Evolutionary conservation across 805 yeast genomes (phyloP), one percentile per base, ranked within the genome.

Genomic region (Nakazawaea wickerhamii): DNA sequence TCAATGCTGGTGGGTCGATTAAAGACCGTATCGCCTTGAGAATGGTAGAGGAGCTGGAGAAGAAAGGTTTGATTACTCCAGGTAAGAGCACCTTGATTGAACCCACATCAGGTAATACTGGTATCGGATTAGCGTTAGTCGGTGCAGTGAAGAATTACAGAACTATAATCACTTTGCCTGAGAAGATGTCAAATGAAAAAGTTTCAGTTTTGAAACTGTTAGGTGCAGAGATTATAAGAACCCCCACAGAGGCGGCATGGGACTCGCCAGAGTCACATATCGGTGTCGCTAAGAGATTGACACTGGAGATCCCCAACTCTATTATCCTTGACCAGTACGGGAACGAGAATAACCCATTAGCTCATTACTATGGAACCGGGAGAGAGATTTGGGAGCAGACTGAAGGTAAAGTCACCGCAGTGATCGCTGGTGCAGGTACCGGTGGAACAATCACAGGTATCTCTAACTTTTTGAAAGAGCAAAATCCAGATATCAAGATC

Each of bases 221-320:
- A 46, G 95, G 95, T 46, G 95, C 95, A 25, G 95, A 86, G 61
- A 86, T 86, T 58, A 81, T 86, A 51, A 77, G 95, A 70, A 86
- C 95, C 10, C 95, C 95, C 40, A 86, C 90, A 22, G 95, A 83
- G 58, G 95, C 95, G 34, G 95, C 95, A 2, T 86, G 89, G 87
- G 95, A 86, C 55, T 76, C 95, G 37, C 95, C 95, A 34, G 95
- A 87, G 61, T 81, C 90, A 25, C 95, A 86, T 57, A 85, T 86
- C 58, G 95, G 95, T 50, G 95, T 86, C 30, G 95, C 95, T 42
- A 75, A 70, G 59, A 79, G 81, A 51, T 71, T 86, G 57, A 87
- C 85, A 58, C 78, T 77, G 59, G 95, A 86, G 64, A 84, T 86
- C 52, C 90, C 91, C 44, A 83, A 85, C 58, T 82, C 93, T 22